Evolutionary conservation across 352 stramenopile genomes (phyloP), one percentile per base, ranked within the genome.

Genomic region (Pythium volutum): DNA sequence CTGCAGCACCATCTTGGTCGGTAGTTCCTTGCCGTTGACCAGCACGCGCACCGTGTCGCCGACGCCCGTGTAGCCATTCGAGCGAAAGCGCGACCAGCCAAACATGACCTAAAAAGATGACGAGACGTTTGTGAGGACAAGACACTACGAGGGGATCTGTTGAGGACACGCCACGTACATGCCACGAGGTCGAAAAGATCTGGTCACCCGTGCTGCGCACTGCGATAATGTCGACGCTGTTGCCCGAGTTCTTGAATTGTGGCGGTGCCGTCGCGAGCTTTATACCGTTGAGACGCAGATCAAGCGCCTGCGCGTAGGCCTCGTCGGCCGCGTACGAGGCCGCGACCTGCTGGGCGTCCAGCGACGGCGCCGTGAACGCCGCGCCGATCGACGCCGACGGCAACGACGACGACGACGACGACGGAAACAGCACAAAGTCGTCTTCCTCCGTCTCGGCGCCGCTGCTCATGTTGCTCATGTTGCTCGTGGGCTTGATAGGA

Each of bases 211-310:
- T 83, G 41, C 82, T 91, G 20, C 76, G 76, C 10, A 86, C 84
- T 14, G 81, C 79, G 29, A 93, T 81, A 68, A 93, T 86, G 38
- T 93, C 84, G 11, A 93, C 73, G 0, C 81, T 81, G 67, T 93
- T 93, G 39, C 84, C 84, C 5, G 76, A 70, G 64, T 83, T 80
- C 43, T 89, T 90, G 70, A 88, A 86, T 60, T 71, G 52, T n/a
- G 77, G 72, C 31, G 72, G 60, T 31, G 56, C 20, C 12, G 67
- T 16, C 16, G 62, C 29, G n/a, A 59, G 36, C 45, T 45, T 26
- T 47, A 48, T 54, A 7, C 36, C 53, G 25, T 63, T 53, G 16
- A 68, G 27, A 1, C 46, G 45, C 4, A 46, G 41, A 18, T 66
- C 29, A 15, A 65, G 47, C 26, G 51, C 51, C n/a, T 61, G 31